Percentiles rank a stretch among this genome's conserved stretches.
Evolutionary conservation across 1,139 yeast genomes (phyloP).

Genomic region (Kodamaea sp.): DNA sequence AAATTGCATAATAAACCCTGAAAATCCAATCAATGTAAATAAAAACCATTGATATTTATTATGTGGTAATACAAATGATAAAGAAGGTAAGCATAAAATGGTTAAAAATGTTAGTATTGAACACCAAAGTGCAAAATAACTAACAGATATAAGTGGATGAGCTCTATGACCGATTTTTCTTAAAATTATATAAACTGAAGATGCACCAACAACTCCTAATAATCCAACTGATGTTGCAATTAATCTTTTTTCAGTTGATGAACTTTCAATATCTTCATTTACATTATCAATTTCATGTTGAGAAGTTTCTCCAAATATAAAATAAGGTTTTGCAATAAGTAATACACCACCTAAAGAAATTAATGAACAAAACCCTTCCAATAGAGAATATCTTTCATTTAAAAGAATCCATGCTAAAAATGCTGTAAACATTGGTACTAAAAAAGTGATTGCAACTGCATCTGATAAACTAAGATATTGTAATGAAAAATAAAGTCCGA

Average conservation of each 20-base stretch:
- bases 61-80: slow-evolving; percentile 59
- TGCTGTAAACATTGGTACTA: slow-evolving; percentile 76
- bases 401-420: slow-evolving; percentile 66
- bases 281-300: slow-evolving; percentile 25
- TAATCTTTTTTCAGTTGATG: slow-evolving; percentile 39
- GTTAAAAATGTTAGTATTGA: slow-evolving; percentile 53
- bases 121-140: slow-evolving; percentile 67
- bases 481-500: slow-evolving; percentile 70
- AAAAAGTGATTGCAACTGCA: slow-evolving; percentile 75
- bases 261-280: slow-evolving; percentile 36
- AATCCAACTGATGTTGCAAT: slow-evolving; percentile 65
- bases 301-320: slow-evolving; percentile 52
- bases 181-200: slow-evolving; percentile 66
- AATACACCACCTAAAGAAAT: slow-evolving; percentile 73
- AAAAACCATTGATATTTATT: slow-evolving; percentile 61
- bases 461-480: slow-evolving; percentile 69
- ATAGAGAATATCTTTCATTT: slow-evolving; percentile 60
- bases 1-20: slow-evolving; percentile 82
- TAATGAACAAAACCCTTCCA: slow-evolving; percentile 68
- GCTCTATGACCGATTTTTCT: slow-evolving; percentile 73
- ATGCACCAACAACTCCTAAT: slow-evolving; percentile 68
- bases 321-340: slow-evolving; percentile 78
- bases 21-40: slow-evolving; percentile 58
- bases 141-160: slow-evolving; percentile 76
- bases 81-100: slow-evolving; percentile 54